These are phyloP conservation scores for Candida chilensis DNA, from an alignment of 805 yeast genomes.

Conservation along the genomic window DNA sequence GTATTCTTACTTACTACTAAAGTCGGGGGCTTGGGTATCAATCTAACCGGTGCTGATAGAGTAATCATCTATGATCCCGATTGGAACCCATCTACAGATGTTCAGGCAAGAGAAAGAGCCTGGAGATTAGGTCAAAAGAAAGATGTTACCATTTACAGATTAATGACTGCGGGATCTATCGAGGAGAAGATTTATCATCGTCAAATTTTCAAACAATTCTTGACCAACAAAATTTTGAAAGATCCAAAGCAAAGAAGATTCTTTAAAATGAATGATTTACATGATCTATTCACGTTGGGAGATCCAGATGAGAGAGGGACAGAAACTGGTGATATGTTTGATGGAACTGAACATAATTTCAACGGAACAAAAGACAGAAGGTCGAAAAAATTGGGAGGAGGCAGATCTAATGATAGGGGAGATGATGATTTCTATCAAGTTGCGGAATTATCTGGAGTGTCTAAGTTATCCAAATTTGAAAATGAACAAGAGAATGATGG, in stretches of 20 bases:
- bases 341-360: conserved; percentile 31
- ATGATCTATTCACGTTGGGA: conserved; percentile 81
- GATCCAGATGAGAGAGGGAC: conserved; percentile 61
- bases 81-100: conserved; percentile 97
- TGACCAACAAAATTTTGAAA: conserved; percentile 86
- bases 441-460: conserved; percentile 60
- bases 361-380: conserved; percentile 22
- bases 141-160: conserved; percentile 82
- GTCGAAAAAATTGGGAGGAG: conserved; percentile 15
- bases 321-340: conserved; percentile 59
- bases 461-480: conserved; percentile 57
- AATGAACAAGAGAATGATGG: conserved; percentile 38
- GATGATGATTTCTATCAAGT: conserved; percentile 65
- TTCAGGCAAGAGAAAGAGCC: conserved; percentile 94
- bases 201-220: conserved; percentile 90
- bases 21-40: conserved; percentile 94
- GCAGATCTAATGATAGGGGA: conserved; percentile 21
- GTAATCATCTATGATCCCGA: conserved; percentile 95
- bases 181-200: conserved; percentile 96
- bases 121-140: conserved; percentile 95
- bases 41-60: conserved; percentile 89
- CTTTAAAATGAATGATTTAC: conserved; percentile 86
- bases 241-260: conserved; percentile 94
- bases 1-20: conserved; percentile 84
- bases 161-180: conserved; percentile 91